Conservation (phyloP, 2,329 filamentous ascomycete genomes). For the Pestalotiopsis sp. region DNA sequence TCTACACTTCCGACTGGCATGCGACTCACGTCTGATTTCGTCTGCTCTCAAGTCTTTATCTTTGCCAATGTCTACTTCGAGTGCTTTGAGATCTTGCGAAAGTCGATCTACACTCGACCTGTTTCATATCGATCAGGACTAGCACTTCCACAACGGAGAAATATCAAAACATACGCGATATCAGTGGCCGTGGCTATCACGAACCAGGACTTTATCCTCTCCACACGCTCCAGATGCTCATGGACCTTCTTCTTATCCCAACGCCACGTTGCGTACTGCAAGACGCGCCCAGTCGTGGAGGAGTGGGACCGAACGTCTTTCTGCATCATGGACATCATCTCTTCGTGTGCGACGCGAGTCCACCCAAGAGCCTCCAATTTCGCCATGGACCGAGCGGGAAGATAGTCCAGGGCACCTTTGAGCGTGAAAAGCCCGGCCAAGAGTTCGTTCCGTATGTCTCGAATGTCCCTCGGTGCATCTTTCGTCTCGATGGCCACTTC, state of each 20-base stretch:
- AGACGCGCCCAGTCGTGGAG: neutral
- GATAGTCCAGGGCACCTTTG: neutral
- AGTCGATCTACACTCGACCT: neutral
- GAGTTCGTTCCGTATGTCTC: neutral
- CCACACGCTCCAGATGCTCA: neutral
- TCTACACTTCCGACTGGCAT: neutral
- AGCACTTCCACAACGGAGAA: neutral
- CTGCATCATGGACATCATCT: neutral
- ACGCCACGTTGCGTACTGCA: neutral
- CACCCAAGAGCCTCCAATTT: neutral
- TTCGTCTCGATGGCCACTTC: neutral
- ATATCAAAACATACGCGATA: neutral
- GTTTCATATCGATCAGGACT: neutral
- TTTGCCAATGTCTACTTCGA: neutral
- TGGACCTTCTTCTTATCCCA: neutral
- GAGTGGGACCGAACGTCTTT: neutral
- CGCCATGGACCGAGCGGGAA: neutral
- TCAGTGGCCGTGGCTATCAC: neutral
- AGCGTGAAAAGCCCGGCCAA: neutral
- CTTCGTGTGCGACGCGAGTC: neutral
- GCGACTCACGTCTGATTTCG: neutral
- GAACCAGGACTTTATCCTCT: neutral
- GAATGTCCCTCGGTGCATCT: neutral
- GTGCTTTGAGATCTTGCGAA: neutral
- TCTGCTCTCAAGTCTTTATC: neutral